phyloP scores from a whole-genome alignment of 192 early-diverging fungal species.

The Borealophlyctis nickersoniae region DNA sequence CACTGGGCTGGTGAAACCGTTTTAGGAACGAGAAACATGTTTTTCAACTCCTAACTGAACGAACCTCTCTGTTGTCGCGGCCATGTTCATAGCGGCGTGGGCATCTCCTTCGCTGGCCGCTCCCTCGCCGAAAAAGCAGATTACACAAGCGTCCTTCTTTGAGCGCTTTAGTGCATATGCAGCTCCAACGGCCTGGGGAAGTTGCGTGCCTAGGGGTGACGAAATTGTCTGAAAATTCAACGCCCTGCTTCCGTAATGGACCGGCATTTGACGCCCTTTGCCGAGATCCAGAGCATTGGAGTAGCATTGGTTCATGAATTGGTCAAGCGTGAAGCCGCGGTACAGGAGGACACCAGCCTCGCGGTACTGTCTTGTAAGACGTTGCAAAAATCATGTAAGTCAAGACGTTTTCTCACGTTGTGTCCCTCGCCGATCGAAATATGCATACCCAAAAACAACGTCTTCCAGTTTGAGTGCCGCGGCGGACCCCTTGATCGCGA shows the following conservation, averaged over 20 bases:
- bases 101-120: slow-evolving; percentile 96
- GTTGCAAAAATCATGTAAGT: neutral
- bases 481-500: too few relatives aligned
- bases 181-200: slow-evolving; percentile 95
- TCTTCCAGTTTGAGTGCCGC: slow-evolving; percentile 83
- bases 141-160: slow-evolving; percentile 66
- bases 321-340: slow-evolving; percentile 89
- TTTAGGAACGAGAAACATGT: neutral
- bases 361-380: slow-evolving; percentile 69
- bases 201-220: slow-evolving; percentile 92
- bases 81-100: slow-evolving; percentile 97
- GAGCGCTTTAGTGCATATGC: slow-evolving; percentile 89
- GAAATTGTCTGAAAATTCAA: slow-evolving; percentile 95
- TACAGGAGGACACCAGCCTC: slow-evolving; percentile 92
- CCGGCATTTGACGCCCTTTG: slow-evolving; percentile 98
- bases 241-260: slow-evolving; percentile 87
- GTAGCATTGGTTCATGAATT: slow-evolving; percentile 98
- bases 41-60: slow-evolving; percentile 64
- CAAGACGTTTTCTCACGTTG: slow-evolving; percentile 4
- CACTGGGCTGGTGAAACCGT: too few relatives aligned
- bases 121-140: slow-evolving; percentile 98
- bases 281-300: slow-evolving; percentile 83
- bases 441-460: slow-evolving; percentile 79
- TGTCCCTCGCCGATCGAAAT: neutral
- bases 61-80: slow-evolving; percentile 85